A percentile compares a stretch with the other conserved stretches of the same genome.
phyloP scores from a whole-genome alignment of 768 basidiomycete species.

The Collybia mongolica region DNA sequence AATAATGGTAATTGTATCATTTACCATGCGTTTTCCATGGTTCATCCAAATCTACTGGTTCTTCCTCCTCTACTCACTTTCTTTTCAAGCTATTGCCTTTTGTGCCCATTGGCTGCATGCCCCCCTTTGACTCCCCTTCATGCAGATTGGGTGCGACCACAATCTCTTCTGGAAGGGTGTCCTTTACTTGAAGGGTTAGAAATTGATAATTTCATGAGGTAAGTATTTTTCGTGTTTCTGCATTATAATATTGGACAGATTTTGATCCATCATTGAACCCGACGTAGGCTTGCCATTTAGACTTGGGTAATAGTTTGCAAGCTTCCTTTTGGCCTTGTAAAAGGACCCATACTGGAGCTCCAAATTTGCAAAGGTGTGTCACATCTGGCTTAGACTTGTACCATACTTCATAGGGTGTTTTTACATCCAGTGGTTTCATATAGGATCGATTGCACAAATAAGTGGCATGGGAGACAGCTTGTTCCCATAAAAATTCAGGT shows the following conservation, averaged over 20 bases:
- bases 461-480: neutral
- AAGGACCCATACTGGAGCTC: slow-evolving; percentile 22
- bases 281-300: neutral
- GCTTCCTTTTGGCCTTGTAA: slow-evolving; percentile 1
- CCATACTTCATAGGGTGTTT: slow-evolving; percentile 22
- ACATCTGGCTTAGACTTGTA: slow-evolving; percentile 10
- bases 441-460: neutral
- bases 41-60: neutral
- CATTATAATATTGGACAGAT: slow-evolving; percentile 2
- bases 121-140: slow-evolving; percentile 4
- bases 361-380: slow-evolving; percentile 15
- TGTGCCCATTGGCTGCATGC: neutral
- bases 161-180: neutral
- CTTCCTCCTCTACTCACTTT: neutral
- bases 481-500: slow-evolving; percentile 1
- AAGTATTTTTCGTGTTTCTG: neutral
- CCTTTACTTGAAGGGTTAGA: neutral
- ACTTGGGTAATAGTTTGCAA: neutral
- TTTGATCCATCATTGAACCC: neutral
- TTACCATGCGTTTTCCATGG: neutral
- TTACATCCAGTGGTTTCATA: neutral
- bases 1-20: neutral
- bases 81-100: slow-evolving; percentile 1
- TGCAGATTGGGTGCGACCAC: neutral
- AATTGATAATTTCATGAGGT: slow-evolving; percentile 1